Conservation (phyloP, 257 asterid genomes). For the Anisodus tanguticus region DNA sequence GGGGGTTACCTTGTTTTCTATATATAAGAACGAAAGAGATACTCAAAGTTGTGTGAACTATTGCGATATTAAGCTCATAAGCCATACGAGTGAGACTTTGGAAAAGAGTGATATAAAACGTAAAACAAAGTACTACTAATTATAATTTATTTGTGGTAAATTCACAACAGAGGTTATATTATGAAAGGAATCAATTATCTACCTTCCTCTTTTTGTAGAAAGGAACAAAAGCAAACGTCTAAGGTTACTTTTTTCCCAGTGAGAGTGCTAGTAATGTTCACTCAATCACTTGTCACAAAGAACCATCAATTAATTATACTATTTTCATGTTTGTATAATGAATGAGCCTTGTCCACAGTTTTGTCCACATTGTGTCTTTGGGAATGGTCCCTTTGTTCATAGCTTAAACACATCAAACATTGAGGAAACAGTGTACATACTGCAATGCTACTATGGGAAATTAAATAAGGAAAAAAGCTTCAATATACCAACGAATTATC, state of each 20-base stretch:
- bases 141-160: too few species aligned
- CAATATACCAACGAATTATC: too few species aligned
- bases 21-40: too few species aligned
- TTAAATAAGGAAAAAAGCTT: not conserved
- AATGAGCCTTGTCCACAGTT: not conserved
- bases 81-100: too few species aligned
- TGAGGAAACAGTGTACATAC: not conserved
- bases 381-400: not conserved
- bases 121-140: too few species aligned
- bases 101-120: too few species aligned
- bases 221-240: not conserved
- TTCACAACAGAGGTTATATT: too few species aligned
- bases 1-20: too few species aligned
- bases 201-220: not conserved
- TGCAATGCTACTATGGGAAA: not conserved
- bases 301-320: constrained; percentile 1
- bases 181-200: too few species aligned
- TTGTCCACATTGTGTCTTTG: constrained; percentile 3
- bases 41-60: too few species aligned
- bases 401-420: not conserved
- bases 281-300: constrained; percentile 26
- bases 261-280: constrained; percentile 4
- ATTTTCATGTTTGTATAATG: not conserved
- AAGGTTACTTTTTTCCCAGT: not conserved
- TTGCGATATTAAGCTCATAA: too few species aligned